Evolutionary conservation across 148 eudicot genomes (phyloP).

Genomic region (Spergularia bocconei): DNA sequence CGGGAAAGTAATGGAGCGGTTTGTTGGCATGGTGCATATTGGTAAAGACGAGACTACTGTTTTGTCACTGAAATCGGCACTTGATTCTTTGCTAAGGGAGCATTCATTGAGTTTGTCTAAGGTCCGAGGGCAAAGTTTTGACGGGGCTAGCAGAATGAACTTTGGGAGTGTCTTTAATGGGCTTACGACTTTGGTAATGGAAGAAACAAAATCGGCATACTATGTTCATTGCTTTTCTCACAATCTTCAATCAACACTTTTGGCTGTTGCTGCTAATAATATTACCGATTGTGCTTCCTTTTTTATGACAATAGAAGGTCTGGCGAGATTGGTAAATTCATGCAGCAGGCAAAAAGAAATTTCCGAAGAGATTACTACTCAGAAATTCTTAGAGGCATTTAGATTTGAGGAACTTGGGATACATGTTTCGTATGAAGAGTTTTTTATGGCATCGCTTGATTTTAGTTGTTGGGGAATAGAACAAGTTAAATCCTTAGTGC

Average conservation of each 20-base stretch:
- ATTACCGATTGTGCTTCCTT: neutral
- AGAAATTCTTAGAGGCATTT: neutral
- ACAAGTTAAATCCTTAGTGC: neutral
- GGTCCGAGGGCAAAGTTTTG: slow-evolving; percentile 21
- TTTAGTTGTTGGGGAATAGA: neutral
- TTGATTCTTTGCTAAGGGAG: slow-evolving; percentile 7
- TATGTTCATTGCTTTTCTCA: slow-evolving; percentile 3
- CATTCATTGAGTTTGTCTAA: slow-evolving; percentile 7
- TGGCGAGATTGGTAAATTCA: neutral
- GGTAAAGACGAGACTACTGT: neutral
- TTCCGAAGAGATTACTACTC: neutral
- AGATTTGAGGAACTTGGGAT: neutral
- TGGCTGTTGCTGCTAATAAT: neutral
- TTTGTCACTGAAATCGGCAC: slow-evolving; percentile 6
- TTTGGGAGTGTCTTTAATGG: slow-evolving; percentile 6
- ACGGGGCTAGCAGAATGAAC: slow-evolving; percentile 22
- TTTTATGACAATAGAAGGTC: neutral
- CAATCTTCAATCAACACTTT: neutral
- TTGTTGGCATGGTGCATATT: slow-evolving; percentile 20
- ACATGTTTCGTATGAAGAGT: neutral
- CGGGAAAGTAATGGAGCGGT: neutral
- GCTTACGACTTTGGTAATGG: slow-evolving; percentile 5
- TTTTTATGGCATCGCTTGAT: neutral
- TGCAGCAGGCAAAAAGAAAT: neutral
- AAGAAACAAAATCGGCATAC: neutral